A percentile compares a stretch with the other conserved stretches of the same genome.
Evolutionary conservation across 169 alveolate species (phyloP).

Genomic region (Plasmodium sp.): DNA sequence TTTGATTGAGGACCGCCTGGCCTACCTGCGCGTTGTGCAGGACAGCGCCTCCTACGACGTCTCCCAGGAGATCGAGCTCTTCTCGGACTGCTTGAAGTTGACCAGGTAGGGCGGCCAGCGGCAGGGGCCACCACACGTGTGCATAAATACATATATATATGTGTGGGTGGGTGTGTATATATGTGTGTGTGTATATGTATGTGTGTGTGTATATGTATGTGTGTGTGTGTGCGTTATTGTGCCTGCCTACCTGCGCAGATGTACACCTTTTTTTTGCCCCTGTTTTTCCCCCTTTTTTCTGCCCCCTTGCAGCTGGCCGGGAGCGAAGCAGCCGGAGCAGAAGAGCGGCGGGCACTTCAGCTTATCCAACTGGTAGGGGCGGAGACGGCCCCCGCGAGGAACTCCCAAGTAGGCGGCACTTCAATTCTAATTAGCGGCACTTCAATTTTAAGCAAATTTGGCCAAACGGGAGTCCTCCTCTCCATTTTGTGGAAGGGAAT

Average conservation of each 20-base stretch:
- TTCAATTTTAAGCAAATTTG: too few species aligned
- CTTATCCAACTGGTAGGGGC: background rate
- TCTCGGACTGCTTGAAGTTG: constrained; percentile 45
- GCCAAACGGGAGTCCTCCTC: background rate
- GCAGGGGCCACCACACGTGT: too few species aligned
- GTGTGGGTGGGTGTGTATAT: too few species aligned
- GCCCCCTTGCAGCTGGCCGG: background rate
- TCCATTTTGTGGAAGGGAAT: background rate
- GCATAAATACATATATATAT: too few species aligned
- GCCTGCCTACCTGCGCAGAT: background rate
- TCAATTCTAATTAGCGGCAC: too few species aligned
- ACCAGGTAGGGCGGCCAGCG: background rate
- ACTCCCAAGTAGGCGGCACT: too few species aligned
- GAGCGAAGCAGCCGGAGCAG: background rate
- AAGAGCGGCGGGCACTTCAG: background rate
- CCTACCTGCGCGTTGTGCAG: constrained; percentile 38
- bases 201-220: background rate
- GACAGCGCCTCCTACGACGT: constrained; percentile 69
- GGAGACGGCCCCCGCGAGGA: background rate
- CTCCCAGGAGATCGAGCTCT: constrained; percentile 59
- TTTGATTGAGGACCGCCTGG: constrained; percentile 51
- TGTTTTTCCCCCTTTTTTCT: background rate
- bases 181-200: too few species aligned
- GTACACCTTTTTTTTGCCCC: background rate
- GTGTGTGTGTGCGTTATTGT: background rate